Evolutionary conservation across 1,139 yeast genomes (phyloP).

Genomic region (Trichomonascaceae sp.): DNA sequence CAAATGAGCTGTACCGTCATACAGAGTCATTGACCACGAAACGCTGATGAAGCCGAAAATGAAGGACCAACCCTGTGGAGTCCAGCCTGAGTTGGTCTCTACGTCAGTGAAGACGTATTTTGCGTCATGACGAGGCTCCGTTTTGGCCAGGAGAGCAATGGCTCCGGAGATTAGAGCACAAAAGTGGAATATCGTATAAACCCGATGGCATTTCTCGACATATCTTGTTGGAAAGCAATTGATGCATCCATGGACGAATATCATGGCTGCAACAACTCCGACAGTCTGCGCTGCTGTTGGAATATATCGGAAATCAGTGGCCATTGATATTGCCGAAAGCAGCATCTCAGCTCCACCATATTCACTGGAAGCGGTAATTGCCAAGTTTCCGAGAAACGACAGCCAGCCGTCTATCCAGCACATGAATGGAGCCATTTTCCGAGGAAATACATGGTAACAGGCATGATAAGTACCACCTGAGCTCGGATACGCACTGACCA

Average conservation of each 20-base stretch:
- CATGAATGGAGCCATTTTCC: conserved; percentile 41
- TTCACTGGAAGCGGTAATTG: conserved; percentile 38
- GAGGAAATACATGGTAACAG: conserved; percentile 51
- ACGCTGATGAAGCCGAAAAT: conserved; percentile 58
- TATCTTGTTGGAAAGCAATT: conserved; percentile 40
- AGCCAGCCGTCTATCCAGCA: conserved; percentile 45
- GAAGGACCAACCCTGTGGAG: conserved; percentile 54
- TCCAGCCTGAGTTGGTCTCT: conserved; percentile 31
- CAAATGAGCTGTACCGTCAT: conserved; percentile 67
- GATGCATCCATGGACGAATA: conserved; percentile 37
- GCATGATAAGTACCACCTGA: conserved; percentile 60
- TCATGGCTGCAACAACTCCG: conserved; percentile 40
- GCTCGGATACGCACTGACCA: conserved; percentile 63
- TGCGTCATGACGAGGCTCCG: conserved; percentile 28
- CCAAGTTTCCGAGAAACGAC: conserved; percentile 40
- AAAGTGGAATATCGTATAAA: conserved; percentile 40
- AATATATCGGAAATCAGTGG: conserved; percentile 34
- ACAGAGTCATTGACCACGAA: conserved; percentile 74
- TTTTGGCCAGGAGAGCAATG: conserved; percentile 29
- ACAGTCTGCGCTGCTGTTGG: conserved; percentile 40
- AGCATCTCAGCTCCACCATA: conserved; percentile 37
- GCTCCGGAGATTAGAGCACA: conserved; percentile 37
- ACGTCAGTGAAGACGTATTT: conserved; percentile 30
- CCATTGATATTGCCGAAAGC: conserved; percentile 40
- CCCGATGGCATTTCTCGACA: conserved; percentile 37